Conservation (phyloP, 2,329 filamentous ascomycete genomes). For the Hypoxylon sp. region DNA sequence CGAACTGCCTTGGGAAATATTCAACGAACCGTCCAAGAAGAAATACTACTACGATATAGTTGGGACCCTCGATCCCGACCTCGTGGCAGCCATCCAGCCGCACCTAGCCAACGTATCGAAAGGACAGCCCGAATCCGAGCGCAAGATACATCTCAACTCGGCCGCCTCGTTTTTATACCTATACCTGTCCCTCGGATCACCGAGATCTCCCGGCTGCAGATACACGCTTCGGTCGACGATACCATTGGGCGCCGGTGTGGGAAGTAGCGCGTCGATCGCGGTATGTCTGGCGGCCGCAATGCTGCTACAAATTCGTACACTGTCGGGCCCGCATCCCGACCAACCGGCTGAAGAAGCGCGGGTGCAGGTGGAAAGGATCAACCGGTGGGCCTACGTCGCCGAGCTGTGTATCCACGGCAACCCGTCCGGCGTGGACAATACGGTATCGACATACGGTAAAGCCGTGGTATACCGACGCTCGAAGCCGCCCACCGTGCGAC, state of each 20-base stretch:
- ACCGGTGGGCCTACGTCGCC: constrained; percentile 95
- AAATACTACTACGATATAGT: constrained; percentile 94
- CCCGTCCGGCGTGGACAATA: constrained; percentile 96
- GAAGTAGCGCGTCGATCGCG: constrained; percentile 92
- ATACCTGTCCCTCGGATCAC: constrained; percentile 86
- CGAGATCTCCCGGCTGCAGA: constrained; percentile 81
- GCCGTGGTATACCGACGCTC: constrained; percentile 89
- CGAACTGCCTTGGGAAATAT: constrained; percentile 85
- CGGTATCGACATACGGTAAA: constrained; percentile 91
- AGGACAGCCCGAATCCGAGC: constrained; percentile 73
- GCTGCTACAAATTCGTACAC: constrained; percentile 85
- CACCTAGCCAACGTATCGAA: constrained; percentile 79
- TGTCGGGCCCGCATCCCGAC: constrained; percentile 91
- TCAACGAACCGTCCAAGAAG: constrained; percentile 85
- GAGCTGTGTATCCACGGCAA: constrained; percentile 99
- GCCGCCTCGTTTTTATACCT: constrained; percentile 92
- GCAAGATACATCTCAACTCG: constrained; percentile 86
- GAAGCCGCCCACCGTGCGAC: constrained; percentile 79
- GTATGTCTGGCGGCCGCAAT: constrained; percentile 89
- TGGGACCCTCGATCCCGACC: constrained; percentile 83
- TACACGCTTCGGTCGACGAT: constrained; percentile 95
- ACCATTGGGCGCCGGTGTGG: constrained; percentile 89
- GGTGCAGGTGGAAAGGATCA: constrained; percentile 92
- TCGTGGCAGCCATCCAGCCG: constrained; percentile 83
- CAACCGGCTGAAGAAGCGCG: constrained; percentile 90